phyloP scores from a whole-genome alignment of 352 stramenopile genomes.

The Pythium coloratum region DNA sequence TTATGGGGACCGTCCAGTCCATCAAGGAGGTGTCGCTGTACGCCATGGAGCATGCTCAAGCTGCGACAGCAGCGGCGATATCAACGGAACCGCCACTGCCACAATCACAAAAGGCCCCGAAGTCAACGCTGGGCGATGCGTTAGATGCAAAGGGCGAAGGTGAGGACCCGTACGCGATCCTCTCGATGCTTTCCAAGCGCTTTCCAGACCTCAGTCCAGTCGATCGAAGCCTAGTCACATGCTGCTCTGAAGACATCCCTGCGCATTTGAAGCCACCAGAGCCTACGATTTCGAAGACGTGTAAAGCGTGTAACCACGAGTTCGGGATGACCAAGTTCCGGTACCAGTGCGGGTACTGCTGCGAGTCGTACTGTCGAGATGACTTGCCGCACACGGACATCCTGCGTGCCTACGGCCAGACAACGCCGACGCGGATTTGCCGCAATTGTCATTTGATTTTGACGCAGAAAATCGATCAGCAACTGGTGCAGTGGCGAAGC shows the following conservation, averaged over 20 bases:
- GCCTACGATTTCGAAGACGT: constrained; percentile 54
- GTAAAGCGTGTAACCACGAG: constrained; percentile 64
- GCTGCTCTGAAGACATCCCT: constrained; percentile 51
- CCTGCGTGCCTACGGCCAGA: constrained; percentile 71
- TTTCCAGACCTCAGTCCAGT: constrained; percentile 77
- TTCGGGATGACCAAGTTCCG: constrained; percentile 86
- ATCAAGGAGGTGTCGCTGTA: constrained; percentile 80
- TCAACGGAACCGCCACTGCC: constrained; percentile 46
- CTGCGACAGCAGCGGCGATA: constrained; percentile 60
- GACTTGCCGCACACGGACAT: constrained; percentile 58
- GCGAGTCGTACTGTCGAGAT: constrained; percentile 75
- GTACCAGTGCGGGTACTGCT: constrained; percentile 84
- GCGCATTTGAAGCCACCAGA: constrained; percentile 64
- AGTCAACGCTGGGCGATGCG: constrained; percentile 12
- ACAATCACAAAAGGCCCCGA: constrained; percentile 10
- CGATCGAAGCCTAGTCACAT: constrained; percentile 71
- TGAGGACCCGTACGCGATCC: constrained; percentile 38
- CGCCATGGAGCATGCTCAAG: constrained; percentile 69
- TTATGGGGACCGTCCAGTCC: constrained; percentile 68
- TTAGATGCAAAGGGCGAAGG: constrained; percentile 23
- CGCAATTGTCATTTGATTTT: constrained; percentile 71
- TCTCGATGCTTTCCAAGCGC: constrained; percentile 73
- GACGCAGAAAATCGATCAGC: constrained; percentile 72
- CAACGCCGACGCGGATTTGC: constrained; percentile 59
- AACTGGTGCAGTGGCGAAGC: constrained; percentile 76